These are phyloP conservation scores for Plasmodium vivax DNA, from an alignment of 169 alveolate genomes.

Conservation along the genomic window DNA sequence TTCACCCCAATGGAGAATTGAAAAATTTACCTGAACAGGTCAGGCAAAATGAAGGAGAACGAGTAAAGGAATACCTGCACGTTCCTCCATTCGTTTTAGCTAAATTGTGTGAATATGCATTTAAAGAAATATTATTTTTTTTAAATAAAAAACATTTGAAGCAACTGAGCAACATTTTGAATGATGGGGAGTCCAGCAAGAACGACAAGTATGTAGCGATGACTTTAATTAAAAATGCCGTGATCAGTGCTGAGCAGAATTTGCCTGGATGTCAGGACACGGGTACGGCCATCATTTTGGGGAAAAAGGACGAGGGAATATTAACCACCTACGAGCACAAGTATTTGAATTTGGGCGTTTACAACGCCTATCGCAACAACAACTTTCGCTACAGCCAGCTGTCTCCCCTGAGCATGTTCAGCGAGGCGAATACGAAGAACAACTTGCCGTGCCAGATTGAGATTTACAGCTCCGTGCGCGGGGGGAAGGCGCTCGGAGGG, in stretches of 20 bases:
- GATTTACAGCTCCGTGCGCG: slow-evolving; percentile 51
- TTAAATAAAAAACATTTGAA: slow-evolving; percentile 81
- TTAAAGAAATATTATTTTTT: slow-evolving; percentile 81
- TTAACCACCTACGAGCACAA: slow-evolving; percentile 80
- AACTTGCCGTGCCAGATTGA: slow-evolving; percentile 92
- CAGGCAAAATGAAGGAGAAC: background rate
- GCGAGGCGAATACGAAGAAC: slow-evolving; percentile 89
- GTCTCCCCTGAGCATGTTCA: slow-evolving; percentile 89
- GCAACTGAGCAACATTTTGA: slow-evolving; percentile 80
- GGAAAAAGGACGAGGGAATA: slow-evolving; percentile 83
- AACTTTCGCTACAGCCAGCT: slow-evolving; percentile 89
- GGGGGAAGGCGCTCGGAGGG: background rate
- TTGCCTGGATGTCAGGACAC: slow-evolving; percentile 94
- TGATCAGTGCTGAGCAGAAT: slow-evolving; percentile 82
- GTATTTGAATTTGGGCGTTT: slow-evolving; percentile 87
- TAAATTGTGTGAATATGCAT: slow-evolving; percentile 80
- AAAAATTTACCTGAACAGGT: slow-evolving; percentile 14
- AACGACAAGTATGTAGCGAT: slow-evolving; percentile 89
- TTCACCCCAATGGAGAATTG: slow-evolving; percentile 42
- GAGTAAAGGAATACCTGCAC: slow-evolving; percentile 45
- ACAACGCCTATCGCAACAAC: slow-evolving; percentile 86
- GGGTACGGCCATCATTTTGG: slow-evolving; percentile 90
- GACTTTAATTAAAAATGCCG: slow-evolving; percentile 86
- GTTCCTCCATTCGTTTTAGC: slow-evolving; percentile 79
- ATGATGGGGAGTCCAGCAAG: slow-evolving; percentile 84